phyloP scores from a whole-genome alignment of 805 yeast species.

The Candida tammaniensis region DNA sequence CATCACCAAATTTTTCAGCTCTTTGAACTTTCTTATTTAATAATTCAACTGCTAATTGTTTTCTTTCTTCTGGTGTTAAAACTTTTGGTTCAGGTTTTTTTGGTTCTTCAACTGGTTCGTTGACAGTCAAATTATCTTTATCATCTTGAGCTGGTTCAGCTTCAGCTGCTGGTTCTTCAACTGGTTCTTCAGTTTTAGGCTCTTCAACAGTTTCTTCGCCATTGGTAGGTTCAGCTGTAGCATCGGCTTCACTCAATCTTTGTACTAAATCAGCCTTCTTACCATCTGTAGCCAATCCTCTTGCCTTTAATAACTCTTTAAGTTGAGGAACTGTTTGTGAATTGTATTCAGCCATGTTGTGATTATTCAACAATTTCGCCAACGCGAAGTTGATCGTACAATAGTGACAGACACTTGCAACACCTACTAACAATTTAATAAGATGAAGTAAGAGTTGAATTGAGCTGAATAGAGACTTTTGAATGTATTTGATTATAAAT shows the following conservation, averaged over 20 bases:
- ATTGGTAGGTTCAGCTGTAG: slow-evolving; percentile 16
- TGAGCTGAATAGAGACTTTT: no score
- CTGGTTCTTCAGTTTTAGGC: slow-evolving; percentile 20
- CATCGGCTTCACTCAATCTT: slow-evolving; percentile 60
- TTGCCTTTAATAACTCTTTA: slow-evolving; percentile 68
- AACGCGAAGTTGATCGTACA: no score
- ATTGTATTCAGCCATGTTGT: slow-evolving; percentile 51
- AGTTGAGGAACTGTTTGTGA: slow-evolving; percentile 79
- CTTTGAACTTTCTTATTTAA: slow-evolving; percentile 66
- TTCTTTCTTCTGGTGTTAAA: slow-evolving; percentile 66
- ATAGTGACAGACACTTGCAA: neutral
- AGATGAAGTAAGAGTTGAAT: no score
- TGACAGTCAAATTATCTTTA: slow-evolving; percentile 8
- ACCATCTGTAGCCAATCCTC: slow-evolving; percentile 69
- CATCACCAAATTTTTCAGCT: slow-evolving; percentile 76
- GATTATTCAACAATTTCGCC: no score
- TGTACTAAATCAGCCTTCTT: slow-evolving; percentile 75
- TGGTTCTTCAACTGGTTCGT: slow-evolving; percentile 12
- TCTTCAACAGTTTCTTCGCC: slow-evolving; percentile 14
- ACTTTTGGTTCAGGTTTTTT: slow-evolving; percentile 36
- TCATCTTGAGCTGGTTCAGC: slow-evolving; percentile 13
- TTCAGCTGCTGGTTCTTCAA: slow-evolving; percentile 14
- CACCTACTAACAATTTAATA: no score
- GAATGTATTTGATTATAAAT: no score
- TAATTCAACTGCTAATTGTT: slow-evolving; percentile 63